phyloP scores from a whole-genome alignment of 768 basidiomycete genomes.

The Boletus bicolor region DNA sequence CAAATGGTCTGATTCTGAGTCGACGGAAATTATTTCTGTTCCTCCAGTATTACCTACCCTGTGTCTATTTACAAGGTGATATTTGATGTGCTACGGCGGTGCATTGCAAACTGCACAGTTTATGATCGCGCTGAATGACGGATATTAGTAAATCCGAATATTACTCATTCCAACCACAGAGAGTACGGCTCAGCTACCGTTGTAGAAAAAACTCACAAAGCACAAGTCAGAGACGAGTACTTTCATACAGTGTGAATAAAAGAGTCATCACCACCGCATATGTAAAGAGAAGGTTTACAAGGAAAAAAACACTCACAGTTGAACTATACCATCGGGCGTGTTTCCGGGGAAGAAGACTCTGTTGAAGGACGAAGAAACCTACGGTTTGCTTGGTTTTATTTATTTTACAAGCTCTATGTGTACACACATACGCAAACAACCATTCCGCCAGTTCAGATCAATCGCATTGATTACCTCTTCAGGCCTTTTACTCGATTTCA shows the following conservation, averaged over 20 bases:
- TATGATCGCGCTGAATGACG: background rate
- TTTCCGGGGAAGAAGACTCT: background rate
- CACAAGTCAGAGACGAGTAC: slow-evolving; percentile 37
- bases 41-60: background rate
- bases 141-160: slow-evolving; percentile 9
- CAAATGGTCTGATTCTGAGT: background rate
- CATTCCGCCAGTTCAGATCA: background rate
- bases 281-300: slow-evolving; percentile 1
- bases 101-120: background rate
- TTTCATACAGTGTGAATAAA: slow-evolving; percentile 79
- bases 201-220: slow-evolving; percentile 67
- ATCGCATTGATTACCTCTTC: background rate
- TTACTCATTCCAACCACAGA: slow-evolving; percentile 1
- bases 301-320: slow-evolving; percentile 18
- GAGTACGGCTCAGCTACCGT: slow-evolving; percentile 72
- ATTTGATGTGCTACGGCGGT: background rate
- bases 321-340: background rate
- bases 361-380: background rate
- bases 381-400: slow-evolving; percentile 18
- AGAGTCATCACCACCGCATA: slow-evolving; percentile 49
- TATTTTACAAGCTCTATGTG: slow-evolving; percentile 2
- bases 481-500: background rate
- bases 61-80: background rate
- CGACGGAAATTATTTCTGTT: background rate
- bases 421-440: slow-evolving; percentile 21